Evolutionary conservation across 1,284 basidiomycete species (phyloP), one percentile per base, ranked within the genome.

Genomic region (Fomitopsis betulina): DNA sequence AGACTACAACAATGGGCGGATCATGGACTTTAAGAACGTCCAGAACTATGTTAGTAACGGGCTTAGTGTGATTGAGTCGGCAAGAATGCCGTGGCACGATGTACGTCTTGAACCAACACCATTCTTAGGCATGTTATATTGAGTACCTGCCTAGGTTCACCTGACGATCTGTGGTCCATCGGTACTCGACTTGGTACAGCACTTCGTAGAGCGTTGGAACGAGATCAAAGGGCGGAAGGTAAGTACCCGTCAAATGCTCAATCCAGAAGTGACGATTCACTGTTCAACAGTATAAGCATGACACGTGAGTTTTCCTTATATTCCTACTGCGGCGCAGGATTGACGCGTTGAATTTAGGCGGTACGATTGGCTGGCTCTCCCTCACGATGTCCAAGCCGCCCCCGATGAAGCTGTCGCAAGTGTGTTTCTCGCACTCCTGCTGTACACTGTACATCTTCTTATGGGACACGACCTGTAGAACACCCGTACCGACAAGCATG

Each of bases 31-130:
- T 74, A 79, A 93, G 71, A 79, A 91, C 10, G 94, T 97, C 0
- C 80, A 84, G 60, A 80, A 93, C 62, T 97, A 87, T 70, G 83
- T 86, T n/a, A 88, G 85, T 63, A 94, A 92, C 63, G 80, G 81
- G 2, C 72, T 94, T 13, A 87, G 86, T 21, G 82, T 87, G 38
- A 71, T 90, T 54, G 90, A 93, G 60, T 85, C 79, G 15, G 79
- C 85, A 5, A 79, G 91, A 63, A 94, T 94, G 93, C 92, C 93
- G 1, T 94, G 93, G 92, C 91, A 94, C 66, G 92, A 94, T 73
- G 88, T 90, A 57, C 57, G 82, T 75, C 17, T 8, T 19, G 13
- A 3, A 15, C 27, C 8, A 30, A 30, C 5, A 8, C 5, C 27
- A n/a, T 19, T 12, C 13, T n/a, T 49, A 56, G 27, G 32, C n/a